Conservation (phyloP, 176 grass and related monocot genomes). For the Pharus latifolius region DNA sequence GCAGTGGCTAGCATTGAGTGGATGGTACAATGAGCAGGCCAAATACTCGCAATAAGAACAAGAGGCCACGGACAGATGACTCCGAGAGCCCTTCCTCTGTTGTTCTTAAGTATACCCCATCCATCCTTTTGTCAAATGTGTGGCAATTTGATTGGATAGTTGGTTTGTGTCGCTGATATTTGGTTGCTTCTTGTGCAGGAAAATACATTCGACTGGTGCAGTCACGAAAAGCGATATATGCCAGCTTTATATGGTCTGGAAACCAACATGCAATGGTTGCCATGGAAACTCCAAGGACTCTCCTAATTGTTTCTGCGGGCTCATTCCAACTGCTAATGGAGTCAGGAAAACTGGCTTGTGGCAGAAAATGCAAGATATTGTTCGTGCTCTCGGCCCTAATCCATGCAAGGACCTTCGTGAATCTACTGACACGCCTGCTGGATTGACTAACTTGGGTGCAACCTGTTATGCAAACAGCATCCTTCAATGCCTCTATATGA, state of each 20-base stretch:
- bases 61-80: constrained; percentile 58
- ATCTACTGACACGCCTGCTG: constrained; percentile 62
- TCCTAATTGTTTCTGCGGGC: constrained; percentile 90
- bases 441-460: constrained; percentile 87
- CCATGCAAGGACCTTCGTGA: constrained; percentile 67
- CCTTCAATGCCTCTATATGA: constrained; percentile 99
- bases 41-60: constrained; percentile 91
- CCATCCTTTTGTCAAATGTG: not conserved
- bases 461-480: constrained; percentile 99
- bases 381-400: constrained; percentile 52
- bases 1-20: not conserved
- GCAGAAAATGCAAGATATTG: constrained; percentile 72
- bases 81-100: constrained; percentile 31
- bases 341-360: constrained; percentile 65
- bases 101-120: constrained; percentile 57
- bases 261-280: constrained; percentile 64
- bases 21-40: constrained; percentile 69
- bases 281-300: constrained; percentile 88
- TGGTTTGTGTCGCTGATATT: constrained; percentile 1
- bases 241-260: constrained; percentile 68
- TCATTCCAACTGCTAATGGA: constrained; percentile 55
- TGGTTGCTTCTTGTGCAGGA: constrained; percentile 38
- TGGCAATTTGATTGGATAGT: not conserved
- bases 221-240: constrained; percentile 49
- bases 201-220: constrained; percentile 63